A percentile compares a stretch with the other conserved stretches of the same genome.
Conservation (phyloP, 345 rosid genomes). For the Brassica carinata region DNA sequence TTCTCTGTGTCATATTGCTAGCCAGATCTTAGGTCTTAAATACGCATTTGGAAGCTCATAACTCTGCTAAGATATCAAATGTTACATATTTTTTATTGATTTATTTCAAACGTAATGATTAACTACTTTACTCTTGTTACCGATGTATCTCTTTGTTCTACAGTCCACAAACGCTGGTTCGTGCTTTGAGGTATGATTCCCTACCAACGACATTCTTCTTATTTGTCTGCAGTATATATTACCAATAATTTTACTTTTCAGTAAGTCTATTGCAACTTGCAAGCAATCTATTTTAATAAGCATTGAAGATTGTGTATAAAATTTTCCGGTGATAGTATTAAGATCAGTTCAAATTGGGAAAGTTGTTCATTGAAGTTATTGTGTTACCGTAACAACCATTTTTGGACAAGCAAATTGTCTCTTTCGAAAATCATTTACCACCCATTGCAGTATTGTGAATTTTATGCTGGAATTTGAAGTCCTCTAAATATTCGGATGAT, state of each 20-base stretch:
- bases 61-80: not conserved
- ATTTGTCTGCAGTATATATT: too few relatives aligned
- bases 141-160: slow-evolving; percentile 42
- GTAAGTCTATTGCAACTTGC: slow-evolving; percentile 10
- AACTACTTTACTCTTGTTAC: slow-evolving; percentile 19
- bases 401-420: not conserved
- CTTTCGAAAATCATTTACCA: not conserved
- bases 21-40: slow-evolving; percentile 5
- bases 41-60: too few relatives aligned
- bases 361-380: slow-evolving; percentile 7
- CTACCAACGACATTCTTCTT: too few relatives aligned
- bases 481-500: slow-evolving; percentile 14
- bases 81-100: slow-evolving; percentile 9
- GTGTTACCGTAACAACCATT: slow-evolving; percentile 2
- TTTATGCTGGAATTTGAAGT: slow-evolving; percentile 12
- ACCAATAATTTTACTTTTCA: not conserved
- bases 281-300: not conserved
- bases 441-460: slow-evolving; percentile 12
- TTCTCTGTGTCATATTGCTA: not conserved
- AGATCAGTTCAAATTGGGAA: slow-evolving; percentile 11
- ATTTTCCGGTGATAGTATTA: slow-evolving; percentile 12
- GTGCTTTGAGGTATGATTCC: slow-evolving; percentile 82
- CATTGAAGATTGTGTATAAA: not conserved
- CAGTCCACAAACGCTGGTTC: slow-evolving; percentile 99
- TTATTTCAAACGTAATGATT: too few relatives aligned